Conservation (phyloP, 2,329 filamentous ascomycete genomes). For the Cephalotrichum gorgonifer region DNA sequence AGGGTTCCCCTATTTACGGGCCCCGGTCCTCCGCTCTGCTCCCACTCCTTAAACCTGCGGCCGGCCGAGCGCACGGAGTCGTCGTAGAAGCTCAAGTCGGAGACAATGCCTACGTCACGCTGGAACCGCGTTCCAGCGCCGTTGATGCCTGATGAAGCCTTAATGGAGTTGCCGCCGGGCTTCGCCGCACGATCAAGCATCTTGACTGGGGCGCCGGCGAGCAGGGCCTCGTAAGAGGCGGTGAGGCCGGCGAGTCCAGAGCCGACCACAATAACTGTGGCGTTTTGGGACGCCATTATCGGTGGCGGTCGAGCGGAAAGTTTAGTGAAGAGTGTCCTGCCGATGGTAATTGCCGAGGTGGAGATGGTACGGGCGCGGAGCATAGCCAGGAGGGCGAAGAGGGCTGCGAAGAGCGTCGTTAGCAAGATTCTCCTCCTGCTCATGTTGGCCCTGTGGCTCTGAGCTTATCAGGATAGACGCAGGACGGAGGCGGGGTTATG, state of each 20-base stretch:
- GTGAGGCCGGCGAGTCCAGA: constrained; percentile 54
- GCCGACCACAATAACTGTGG: constrained; percentile 52
- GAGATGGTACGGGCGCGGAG: background rate
- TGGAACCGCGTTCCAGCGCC: constrained; percentile 51
- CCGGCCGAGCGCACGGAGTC: constrained; percentile 51
- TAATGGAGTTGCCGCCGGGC: constrained; percentile 56
- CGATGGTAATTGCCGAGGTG: background rate
- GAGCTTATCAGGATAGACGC: no score
- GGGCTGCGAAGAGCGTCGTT: constrained; percentile 1
- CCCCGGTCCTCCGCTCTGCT: constrained; percentile 11
- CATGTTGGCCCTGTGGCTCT: background rate
- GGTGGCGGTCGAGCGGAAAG: background rate
- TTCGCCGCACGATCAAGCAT: constrained; percentile 50
- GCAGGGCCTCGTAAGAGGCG: constrained; percentile 45
- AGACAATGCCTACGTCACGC: constrained; percentile 19
- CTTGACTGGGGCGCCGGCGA: constrained; percentile 38
- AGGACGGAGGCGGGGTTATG: no score
- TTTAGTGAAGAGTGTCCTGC: background rate
- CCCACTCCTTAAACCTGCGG: constrained; percentile 17
- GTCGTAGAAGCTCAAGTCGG: constrained; percentile 33
- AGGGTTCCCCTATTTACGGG: constrained; percentile 28
- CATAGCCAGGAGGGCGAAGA: constrained; percentile 4
- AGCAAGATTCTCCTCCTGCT: constrained; percentile 4
- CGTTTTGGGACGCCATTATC: constrained; percentile 7
- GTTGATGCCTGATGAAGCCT: constrained; percentile 58